Evolutionary conservation across 2,329 filamentous ascomycete species (phyloP).

Genomic region (Aaosphaeria arxii): DNA sequence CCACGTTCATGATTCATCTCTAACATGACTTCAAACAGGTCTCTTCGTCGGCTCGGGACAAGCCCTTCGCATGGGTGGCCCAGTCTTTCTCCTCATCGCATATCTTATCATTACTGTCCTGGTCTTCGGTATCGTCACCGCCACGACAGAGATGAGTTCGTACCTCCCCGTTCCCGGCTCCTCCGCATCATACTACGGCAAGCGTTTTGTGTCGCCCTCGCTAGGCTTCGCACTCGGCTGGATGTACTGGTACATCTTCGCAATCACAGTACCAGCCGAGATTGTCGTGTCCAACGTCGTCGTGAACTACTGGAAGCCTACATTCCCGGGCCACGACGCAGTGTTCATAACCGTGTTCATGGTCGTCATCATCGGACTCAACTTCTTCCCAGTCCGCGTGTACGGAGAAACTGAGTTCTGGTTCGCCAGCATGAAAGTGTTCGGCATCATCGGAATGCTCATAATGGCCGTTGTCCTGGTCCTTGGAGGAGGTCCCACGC

Average conservation of each 20-base stretch:
- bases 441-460: slow-evolving; percentile 33
- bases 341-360: slow-evolving; percentile 37
- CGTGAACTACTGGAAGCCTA: slow-evolving; percentile 31
- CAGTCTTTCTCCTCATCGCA: too few relatives aligned
- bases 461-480: slow-evolving; percentile 29
- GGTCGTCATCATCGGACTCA: slow-evolving; percentile 29
- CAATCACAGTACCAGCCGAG: slow-evolving; percentile 35
- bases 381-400: slow-evolving; percentile 35
- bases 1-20: too few relatives aligned
- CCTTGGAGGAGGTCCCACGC: slow-evolving; percentile 34
- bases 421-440: slow-evolving; percentile 51
- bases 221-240: slow-evolving; percentile 31
- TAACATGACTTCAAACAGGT: too few relatives aligned
- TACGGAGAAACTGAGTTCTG: slow-evolving; percentile 48
- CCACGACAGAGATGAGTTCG: slow-evolving; percentile 35
- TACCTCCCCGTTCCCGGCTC: slow-evolving; percentile 40
- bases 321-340: slow-evolving; percentile 24
- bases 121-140: too few relatives aligned
- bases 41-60: too few relatives aligned
- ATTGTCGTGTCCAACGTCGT: slow-evolving; percentile 34
- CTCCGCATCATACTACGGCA: slow-evolving; percentile 32
- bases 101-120: too few relatives aligned
- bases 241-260: slow-evolving; percentile 31
- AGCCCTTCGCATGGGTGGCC: too few relatives aligned
- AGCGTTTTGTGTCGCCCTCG: slow-evolving; percentile 47